Evolutionary conservation across 2,329 filamentous ascomycete genomes (phyloP), one percentile per base, ranked within the genome.

Genomic region (Verticillium nubilum): DNA sequence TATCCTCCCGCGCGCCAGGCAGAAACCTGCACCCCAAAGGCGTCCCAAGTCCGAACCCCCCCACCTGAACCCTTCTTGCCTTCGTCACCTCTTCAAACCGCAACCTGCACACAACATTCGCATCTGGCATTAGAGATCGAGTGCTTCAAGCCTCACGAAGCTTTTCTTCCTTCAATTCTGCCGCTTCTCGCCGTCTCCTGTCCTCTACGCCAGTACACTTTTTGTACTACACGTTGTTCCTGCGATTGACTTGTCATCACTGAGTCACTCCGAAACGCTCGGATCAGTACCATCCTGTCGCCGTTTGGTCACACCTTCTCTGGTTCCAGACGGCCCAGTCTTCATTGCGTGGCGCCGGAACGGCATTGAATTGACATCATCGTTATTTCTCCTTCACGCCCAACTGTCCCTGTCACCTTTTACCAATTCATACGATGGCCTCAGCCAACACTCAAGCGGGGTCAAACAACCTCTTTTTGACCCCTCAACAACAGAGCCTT

Each of bases 401-500:
- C 56, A 17, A 23, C 35, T 37, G 55, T 31, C 31, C 52, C 50
- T 53, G 47, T 25, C 28, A 58, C 37, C 42, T 29, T 35, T 55
- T 31, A 23, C 19, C 54, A 54, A 31, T 58, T 58, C 59, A 66
- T 68, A 66, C 67, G 59, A 86, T 86, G 83, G 75, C 82, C 63
- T 82, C 80, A 66, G 78, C 80, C 59, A 75, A 74, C 58, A 72
- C 78, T 10, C 35, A 67, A 71, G 61, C 71, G 72, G 61, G 76
- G 70, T 64, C 74, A 78, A 62, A 74, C 63, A 82, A 84, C 70
- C 87, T 91, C 72, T 86, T 87, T 69, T 82, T 92, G 66, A 91
- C 88, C 61, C 86, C 87, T 63, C 85, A 90, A 69, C 89, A 94
- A 73, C 89, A 93, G 78, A 86, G 84, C 68, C 80, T 93, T 61